Percentiles rank a stretch among this genome's conserved stretches.
Conservation (phyloP, 192 early-diverging fungal genomes). For the Gorgonomyces haynaldii region DNA sequence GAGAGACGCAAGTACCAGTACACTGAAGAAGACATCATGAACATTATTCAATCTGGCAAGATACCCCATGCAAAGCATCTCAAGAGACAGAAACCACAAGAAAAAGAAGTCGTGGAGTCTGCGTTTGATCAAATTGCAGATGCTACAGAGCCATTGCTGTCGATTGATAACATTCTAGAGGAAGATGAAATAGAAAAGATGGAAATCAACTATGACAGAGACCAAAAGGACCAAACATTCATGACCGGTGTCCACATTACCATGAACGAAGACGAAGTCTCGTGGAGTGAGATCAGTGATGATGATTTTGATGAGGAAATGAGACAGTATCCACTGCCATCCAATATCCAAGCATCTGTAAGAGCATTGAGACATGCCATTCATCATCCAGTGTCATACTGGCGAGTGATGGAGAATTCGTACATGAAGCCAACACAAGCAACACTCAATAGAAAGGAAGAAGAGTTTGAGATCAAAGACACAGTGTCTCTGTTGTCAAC, state of each 20-base stretch:
- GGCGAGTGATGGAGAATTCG: too few relatives aligned
- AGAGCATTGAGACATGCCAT: slow-evolving; percentile 34
- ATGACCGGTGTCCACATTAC: slow-evolving; percentile 48
- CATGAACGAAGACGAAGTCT: neutral
- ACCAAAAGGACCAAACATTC: slow-evolving; percentile 32
- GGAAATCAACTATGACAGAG: slow-evolving; percentile 24
- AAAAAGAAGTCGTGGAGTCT: neutral
- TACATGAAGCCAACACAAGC: slow-evolving; percentile 26
- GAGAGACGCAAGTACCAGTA: slow-evolving; percentile 25
- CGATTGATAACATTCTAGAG: neutral
- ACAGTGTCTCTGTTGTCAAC: neutral
- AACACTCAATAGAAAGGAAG: neutral
- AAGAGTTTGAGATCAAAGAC: neutral
- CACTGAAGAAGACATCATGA: slow-evolving; percentile 36
- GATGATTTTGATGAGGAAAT: neutral
- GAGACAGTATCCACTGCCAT: slow-evolving; percentile 13
- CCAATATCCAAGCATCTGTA: slow-evolving; percentile 24
- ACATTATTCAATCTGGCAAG: slow-evolving; percentile 29
- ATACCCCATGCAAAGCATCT: slow-evolving; percentile 30
- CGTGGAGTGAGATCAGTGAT: neutral
- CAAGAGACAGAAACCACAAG: slow-evolving; percentile 12
- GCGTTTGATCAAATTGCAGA: slow-evolving; percentile 3
- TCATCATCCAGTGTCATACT: slow-evolving; percentile 27
- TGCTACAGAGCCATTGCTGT: slow-evolving; percentile 1
- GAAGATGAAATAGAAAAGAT: neutral